Evolutionary conservation across 495 filamentous ascomycete species (phyloP).

Genomic region (Hyaloscypha finlandica): DNA sequence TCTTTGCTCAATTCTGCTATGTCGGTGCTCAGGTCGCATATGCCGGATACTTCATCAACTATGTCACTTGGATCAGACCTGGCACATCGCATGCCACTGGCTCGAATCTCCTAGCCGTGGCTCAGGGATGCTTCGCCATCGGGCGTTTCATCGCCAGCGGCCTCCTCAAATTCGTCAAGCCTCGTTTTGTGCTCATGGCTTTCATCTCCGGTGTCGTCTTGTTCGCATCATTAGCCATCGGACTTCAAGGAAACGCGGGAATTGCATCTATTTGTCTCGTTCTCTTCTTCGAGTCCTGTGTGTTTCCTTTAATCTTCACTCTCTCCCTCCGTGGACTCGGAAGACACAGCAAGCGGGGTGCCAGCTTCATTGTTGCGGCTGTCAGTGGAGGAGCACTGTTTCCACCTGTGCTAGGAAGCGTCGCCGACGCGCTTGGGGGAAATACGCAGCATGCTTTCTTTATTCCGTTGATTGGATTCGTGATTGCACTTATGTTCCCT

Average conservation of each 20-base stretch:
- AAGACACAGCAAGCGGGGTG: slow-evolving; percentile 67
- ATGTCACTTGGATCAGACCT: slow-evolving; percentile 38
- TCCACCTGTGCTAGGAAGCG: slow-evolving; percentile 62
- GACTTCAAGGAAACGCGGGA: slow-evolving; percentile 49
- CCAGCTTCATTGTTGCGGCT: slow-evolving; percentile 61
- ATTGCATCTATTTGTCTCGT: slow-evolving; percentile 63
- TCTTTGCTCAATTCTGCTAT: slow-evolving; percentile 71
- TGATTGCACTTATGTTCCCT: slow-evolving; percentile 37
- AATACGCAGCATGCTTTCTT: slow-evolving; percentile 41
- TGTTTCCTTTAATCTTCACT: slow-evolving; percentile 72
- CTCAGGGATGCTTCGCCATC: slow-evolving; percentile 65
- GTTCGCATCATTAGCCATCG: slow-evolving; percentile 59
- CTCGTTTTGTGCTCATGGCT: slow-evolving; percentile 51
- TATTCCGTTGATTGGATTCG: slow-evolving; percentile 37
- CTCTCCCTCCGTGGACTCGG: slow-evolving; percentile 69
- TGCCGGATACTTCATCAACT: slow-evolving; percentile 52
- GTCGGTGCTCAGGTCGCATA: slow-evolving; percentile 68
- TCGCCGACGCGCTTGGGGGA: slow-evolving; percentile 47
- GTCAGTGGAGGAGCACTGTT: slow-evolving; percentile 67
- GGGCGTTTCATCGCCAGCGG: slow-evolving; percentile 65
- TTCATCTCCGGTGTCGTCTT: slow-evolving; percentile 55
- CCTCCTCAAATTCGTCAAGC: slow-evolving; percentile 52
- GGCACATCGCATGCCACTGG: slow-evolving; percentile 34
- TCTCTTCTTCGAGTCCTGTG: slow-evolving; percentile 67
- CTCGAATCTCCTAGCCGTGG: slow-evolving; percentile 61